Evolutionary conservation across 345 rosid genomes (phyloP), one percentile per base, ranked within the genome.

Genomic region (Acer campestre): DNA sequence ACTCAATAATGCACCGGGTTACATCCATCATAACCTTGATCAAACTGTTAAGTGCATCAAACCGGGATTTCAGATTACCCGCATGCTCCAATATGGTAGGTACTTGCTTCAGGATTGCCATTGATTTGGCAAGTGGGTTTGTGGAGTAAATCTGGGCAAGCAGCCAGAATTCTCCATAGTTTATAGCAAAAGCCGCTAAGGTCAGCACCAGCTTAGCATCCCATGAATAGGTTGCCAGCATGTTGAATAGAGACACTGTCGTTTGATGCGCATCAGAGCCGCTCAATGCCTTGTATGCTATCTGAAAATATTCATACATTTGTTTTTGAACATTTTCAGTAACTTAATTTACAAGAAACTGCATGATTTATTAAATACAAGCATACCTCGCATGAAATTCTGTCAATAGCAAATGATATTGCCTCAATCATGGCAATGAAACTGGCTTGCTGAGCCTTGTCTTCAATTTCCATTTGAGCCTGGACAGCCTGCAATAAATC

Each of bases 151-250:
- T 85, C 74, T 92, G 92, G 48, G 90, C 90, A 22, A 92, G 91
- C 38, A 92, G 91, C 90, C 92, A 92, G 79, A 90, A 92, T 69
- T 92, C 97, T 72, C 94, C 97, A 11, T 92, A 92, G 82, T 88
- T 85, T 51, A 90, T 78, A 13, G 94, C 91, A 70, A 92, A 92
- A 16, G 93, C 97, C 31, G 97, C 88, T 25, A 92, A 74, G 68
- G 91, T 73, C 51, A 92, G 80, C 59, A 92, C 93, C 51, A 92
- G 79, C 83, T 92, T 92, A 23, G 88, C 92, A 71, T 92, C 93
- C 97, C 97, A 90, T 6, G 88, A 81, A 74, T 84, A 92, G 86
- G 84, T 80, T n/a, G 94, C 71, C 22, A 92, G 81, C 78, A 88
- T 84, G 78, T 76, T 82, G 70, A 89, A 87, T 63, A 92, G 72